phyloP scores from a whole-genome alignment of 768 basidiomycete genomes.

The Rhizopogon vesiculosus region DNA sequence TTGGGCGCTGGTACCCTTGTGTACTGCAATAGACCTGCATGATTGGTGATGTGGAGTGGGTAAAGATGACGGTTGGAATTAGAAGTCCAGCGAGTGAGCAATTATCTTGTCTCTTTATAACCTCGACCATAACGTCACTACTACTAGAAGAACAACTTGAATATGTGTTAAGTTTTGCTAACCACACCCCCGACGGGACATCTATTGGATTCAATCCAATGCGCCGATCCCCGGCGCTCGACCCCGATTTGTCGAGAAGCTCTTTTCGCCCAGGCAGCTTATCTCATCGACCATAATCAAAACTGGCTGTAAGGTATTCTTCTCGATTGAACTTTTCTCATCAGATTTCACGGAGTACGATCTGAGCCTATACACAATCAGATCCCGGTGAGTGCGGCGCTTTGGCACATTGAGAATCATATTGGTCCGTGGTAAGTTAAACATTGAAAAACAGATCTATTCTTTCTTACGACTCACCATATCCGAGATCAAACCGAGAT shows the following conservation, averaged over 20 bases:
- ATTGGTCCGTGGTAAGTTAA: background rate
- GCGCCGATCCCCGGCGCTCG: too few species aligned
- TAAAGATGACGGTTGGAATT: background rate
- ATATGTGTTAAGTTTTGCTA: too few species aligned
- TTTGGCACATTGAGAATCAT: background rate
- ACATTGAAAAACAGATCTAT: background rate
- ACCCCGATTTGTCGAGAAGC: too few species aligned
- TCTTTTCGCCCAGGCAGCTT: too few species aligned
- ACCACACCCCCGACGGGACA: too few species aligned
- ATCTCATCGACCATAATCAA: too few species aligned
- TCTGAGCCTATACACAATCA: background rate
- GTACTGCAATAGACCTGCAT: background rate
- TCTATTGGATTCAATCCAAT: too few species aligned
- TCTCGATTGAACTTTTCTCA: too few species aligned
- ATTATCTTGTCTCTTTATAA: background rate
- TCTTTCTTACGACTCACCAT: background rate
- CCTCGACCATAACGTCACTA: too few species aligned
- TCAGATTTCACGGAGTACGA: background rate
- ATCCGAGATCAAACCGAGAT: background rate
- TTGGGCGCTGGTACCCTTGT: background rate
- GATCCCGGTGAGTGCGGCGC: background rate
- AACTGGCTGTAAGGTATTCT: background rate
- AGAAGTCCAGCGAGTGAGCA: background rate
- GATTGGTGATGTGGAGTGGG: too few species aligned
- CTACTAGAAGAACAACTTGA: too few species aligned